Evolutionary conservation across 2,329 filamentous ascomycete genomes (phyloP).

Genomic region (Fusarium xylarioides): DNA sequence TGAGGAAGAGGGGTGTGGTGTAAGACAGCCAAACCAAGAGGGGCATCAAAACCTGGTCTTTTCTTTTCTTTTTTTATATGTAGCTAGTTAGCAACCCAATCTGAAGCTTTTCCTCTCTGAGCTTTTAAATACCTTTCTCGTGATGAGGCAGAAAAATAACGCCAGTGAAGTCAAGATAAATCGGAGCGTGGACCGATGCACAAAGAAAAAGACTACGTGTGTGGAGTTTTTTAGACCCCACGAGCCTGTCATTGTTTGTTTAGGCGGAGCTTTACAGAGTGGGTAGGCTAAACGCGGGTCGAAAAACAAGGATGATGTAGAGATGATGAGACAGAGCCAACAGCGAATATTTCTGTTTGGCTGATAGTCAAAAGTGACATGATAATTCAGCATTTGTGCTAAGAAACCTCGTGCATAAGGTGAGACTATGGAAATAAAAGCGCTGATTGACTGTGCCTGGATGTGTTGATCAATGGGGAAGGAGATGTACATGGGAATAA

Average conservation of each 20-base stretch:
- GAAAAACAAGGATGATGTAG: slow-evolving; percentile 28
- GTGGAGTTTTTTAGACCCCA: slow-evolving; percentile 25
- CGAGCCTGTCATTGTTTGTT: slow-evolving; percentile 16
- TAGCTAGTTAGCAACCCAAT: background rate
- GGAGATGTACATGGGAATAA: slow-evolving; percentile 5
- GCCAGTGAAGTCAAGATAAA: slow-evolving; percentile 13
- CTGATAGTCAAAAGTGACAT: background rate
- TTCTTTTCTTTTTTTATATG: background rate
- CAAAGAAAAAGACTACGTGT: background rate
- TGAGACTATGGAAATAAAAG: background rate
- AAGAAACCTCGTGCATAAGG: background rate
- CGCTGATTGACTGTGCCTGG: background rate
- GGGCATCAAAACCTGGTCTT: slow-evolving; percentile 11
- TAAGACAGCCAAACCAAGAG: slow-evolving; percentile 1
- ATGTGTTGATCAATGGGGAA: slow-evolving; percentile 21
- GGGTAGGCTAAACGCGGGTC: slow-evolving; percentile 41
- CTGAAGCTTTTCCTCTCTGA: background rate
- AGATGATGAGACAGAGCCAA: slow-evolving; percentile 16
- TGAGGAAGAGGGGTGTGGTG: slow-evolving; percentile 20
- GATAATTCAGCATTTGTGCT: background rate
- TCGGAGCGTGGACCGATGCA: slow-evolving; percentile 26
- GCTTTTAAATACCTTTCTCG: background rate
- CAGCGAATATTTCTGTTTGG: background rate
- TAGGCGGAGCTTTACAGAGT: slow-evolving; percentile 31
- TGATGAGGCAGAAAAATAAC: background rate